Conservation (phyloP, 1,139 yeast genomes). For the Yamadazyma siamensis region DNA sequence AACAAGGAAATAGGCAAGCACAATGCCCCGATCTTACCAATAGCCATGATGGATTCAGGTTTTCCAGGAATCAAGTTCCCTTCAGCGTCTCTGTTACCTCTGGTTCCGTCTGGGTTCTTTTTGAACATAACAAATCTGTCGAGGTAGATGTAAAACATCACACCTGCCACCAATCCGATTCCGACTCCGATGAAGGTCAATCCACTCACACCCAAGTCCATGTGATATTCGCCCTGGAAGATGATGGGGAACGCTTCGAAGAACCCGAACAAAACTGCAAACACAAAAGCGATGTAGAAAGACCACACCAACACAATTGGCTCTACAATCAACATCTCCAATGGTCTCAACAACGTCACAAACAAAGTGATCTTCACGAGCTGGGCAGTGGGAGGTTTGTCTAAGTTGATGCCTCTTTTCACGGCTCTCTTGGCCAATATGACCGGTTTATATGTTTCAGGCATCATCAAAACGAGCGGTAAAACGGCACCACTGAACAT, state of each 20-base stretch:
- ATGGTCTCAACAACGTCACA: constrained; percentile 54
- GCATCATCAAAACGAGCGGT: constrained; percentile 54
- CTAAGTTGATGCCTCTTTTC: constrained; percentile 52
- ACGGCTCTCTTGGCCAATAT: constrained; percentile 56
- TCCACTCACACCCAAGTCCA: constrained; percentile 61
- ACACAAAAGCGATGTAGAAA: constrained; percentile 64
- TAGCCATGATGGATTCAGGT: constrained; percentile 36
- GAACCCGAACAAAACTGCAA: constrained; percentile 74
- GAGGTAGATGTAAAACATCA: constrained; percentile 43
- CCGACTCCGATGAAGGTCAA: constrained; percentile 70
- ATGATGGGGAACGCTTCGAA: constrained; percentile 77
- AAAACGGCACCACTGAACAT: constrained; percentile 68
- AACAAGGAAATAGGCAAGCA: constrained; percentile 66
- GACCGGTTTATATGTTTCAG: constrained; percentile 69
- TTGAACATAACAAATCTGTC: constrained; percentile 52
- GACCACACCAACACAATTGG: constrained; percentile 70
- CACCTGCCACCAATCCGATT: constrained; percentile 57
- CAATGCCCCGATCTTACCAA: constrained; percentile 59
- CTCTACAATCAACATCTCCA: constrained; percentile 62
- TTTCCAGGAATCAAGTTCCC: constrained; percentile 46
- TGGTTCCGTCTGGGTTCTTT: constrained; percentile 59
- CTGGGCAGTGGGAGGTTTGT: constrained; percentile 19
- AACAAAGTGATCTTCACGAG: constrained; percentile 15
- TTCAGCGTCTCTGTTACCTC: constrained; percentile 53
- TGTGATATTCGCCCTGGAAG: constrained; percentile 57